phyloP scores from a whole-genome alignment of 2,329 filamentous ascomycete genomes.

The Thelonectria olida region DNA sequence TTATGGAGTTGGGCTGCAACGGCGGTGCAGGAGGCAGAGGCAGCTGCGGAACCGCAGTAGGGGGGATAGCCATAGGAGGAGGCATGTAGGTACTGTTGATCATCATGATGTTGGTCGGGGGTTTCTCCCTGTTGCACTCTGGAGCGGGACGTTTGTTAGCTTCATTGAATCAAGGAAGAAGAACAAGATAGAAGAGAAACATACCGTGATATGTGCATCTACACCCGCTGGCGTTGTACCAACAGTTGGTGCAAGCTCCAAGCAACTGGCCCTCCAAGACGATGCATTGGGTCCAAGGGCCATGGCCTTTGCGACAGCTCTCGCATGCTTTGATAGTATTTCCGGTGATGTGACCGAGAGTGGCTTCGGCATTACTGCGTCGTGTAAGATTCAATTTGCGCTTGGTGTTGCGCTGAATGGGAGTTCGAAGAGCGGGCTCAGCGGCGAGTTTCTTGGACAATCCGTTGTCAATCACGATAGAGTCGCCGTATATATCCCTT shows the following conservation, averaged over 20 bases:
- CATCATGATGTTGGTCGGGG: too few species aligned
- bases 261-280: slow-evolving; percentile 69
- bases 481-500: slow-evolving; percentile 55
- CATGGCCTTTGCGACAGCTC: slow-evolving; percentile 68
- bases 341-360: slow-evolving; percentile 67
- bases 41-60: too few species aligned
- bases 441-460: slow-evolving; percentile 63
- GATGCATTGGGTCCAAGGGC: slow-evolving; percentile 67
- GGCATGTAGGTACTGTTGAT: too few species aligned
- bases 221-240: slow-evolving; percentile 69
- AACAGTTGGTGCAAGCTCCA: slow-evolving; percentile 70
- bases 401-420: slow-evolving; percentile 54
- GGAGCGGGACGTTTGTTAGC: not conserved
- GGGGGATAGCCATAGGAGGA: too few species aligned
- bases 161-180: not conserved
- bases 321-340: slow-evolving; percentile 61
- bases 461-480: slow-evolving; percentile 61
- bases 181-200: slow-evolving; percentile 30
- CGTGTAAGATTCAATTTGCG: slow-evolving; percentile 59
- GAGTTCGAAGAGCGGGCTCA: slow-evolving; percentile 58
- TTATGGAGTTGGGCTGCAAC: too few species aligned
- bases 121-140: too few species aligned
- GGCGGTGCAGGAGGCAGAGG: too few species aligned
- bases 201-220: slow-evolving; percentile 69
- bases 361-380: slow-evolving; percentile 67